Percentiles rank a stretch among this genome's conserved stretches.
These are phyloP conservation scores for Botrytis cinerea DNA, from an alignment of 2,329 filamentous ascomycete genomes.

Conservation along the genomic window DNA sequence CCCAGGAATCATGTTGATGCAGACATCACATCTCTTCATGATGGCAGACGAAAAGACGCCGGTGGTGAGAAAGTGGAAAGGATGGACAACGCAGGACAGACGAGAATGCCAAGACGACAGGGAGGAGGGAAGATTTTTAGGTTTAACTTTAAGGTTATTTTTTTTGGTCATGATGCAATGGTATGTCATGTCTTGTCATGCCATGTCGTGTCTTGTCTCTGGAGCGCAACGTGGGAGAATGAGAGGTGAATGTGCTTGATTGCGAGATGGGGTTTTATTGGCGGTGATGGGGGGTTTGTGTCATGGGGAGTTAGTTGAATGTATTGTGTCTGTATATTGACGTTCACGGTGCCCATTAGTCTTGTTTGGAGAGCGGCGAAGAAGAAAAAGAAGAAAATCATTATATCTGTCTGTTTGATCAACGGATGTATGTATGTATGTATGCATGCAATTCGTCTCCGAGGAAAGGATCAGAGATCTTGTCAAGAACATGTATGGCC, in stretches of 20 bases:
- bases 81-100: neutral
- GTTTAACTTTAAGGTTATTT: constrained; percentile 19
- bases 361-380: neutral
- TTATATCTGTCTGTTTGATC: neutral
- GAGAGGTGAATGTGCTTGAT: neutral
- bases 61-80: neutral
- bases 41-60: neutral
- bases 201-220: neutral
- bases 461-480: neutral
- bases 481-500: neutral
- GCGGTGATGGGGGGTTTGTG: neutral
- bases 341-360: neutral
- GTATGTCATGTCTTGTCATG: neutral
- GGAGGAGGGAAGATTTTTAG: constrained; percentile 10
- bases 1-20: neutral
- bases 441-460: neutral
- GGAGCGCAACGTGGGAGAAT: neutral
- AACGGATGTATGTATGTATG: neutral
- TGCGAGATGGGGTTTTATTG: neutral
- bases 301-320: neutral
- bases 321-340: neutral
- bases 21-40: neutral
- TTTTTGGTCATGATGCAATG: neutral
- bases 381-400: neutral
- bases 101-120: constrained; percentile 3